Evolutionary conservation across 2,329 filamentous ascomycete genomes (phyloP).

Genomic region (Amylocarpus encephaloides): DNA sequence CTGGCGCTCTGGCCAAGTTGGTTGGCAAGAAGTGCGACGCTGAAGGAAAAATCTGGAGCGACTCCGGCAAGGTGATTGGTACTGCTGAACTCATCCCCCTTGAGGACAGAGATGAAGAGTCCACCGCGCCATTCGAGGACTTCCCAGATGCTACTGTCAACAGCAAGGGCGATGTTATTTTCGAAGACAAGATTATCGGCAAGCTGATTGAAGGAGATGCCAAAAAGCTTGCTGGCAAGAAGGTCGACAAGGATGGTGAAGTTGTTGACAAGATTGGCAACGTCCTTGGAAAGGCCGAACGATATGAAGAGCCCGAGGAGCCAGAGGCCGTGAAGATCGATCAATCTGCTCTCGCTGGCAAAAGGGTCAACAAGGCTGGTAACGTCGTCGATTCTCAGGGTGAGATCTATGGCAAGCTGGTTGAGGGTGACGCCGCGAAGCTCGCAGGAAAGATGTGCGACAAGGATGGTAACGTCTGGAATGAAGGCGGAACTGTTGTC

Average conservation of each 20-base stretch:
- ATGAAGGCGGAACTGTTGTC: constrained; percentile 65
- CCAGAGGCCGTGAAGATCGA: constrained; percentile 43
- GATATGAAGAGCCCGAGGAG: constrained; percentile 51
- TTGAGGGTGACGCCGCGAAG: constrained; percentile 59
- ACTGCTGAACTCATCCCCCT: constrained; percentile 58
- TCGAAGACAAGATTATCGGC: constrained; percentile 49
- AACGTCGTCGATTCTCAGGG: constrained; percentile 51
- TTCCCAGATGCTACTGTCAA: constrained; percentile 50
- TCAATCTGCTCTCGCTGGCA: constrained; percentile 58
- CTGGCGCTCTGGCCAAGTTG: constrained; percentile 58
- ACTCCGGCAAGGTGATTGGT: constrained; percentile 61
- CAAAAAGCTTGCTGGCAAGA: constrained; percentile 57
- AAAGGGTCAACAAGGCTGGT: constrained; percentile 66
- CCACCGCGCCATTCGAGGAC: constrained; percentile 50
- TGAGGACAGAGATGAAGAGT: constrained; percentile 43
- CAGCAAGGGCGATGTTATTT: constrained; percentile 46
- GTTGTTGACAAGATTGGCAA: constrained; percentile 63
- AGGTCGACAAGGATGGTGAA: constrained; percentile 63
- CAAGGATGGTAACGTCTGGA: constrained; percentile 64
- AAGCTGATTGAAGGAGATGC: constrained; percentile 57
- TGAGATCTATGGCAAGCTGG: constrained; percentile 55
- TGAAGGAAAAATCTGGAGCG: constrained; percentile 65
- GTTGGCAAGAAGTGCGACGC: constrained; percentile 58
- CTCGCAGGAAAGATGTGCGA: constrained; percentile 65
- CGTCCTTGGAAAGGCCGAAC: constrained; percentile 59